Base-by-base conservation (phyloP, 2,329 filamentous ascomycete species). In the Lasiodiplodia citricola region DNA sequence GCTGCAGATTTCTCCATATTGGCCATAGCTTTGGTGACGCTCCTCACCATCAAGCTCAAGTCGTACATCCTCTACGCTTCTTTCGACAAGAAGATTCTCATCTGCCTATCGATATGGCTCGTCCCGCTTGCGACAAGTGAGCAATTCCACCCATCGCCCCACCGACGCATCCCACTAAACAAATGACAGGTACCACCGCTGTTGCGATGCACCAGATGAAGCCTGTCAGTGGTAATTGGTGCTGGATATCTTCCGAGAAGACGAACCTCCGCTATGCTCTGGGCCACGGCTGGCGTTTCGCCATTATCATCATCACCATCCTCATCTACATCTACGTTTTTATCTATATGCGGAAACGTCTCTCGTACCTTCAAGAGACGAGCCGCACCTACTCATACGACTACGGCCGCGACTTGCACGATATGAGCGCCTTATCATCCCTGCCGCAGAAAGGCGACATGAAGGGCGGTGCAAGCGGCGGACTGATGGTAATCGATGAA, bases 221-320 rank as follows among this genome's bases (percentile, higher is more conserved):
- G 4, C 80, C 80, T 38, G 82, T 83, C 1, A 82, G 80, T 3
- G 83, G 83, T 0, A 84, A 84, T 69, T 85, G 83, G 83, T 84
- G 83, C 73, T 85, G 83, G 83, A 84, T 85, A 69, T 74, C 77
- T 11, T 69, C 74, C 8, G 71, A 75, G 3, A 73, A 78, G 25
- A 72, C 75, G 21, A 78, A 78, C 8, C 74, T 83, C 23, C 80
- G 83, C 35, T 85, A 84, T 66, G 78, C 73, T 1, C 75, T 85
- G 58, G 81, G 80, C 0, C 83, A 85, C 68, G 82, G 79, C 54
- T 84, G 82, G 83, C 80, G 83, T 11, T 79, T 84, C 62, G 75
- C 77, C 18, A 81, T 84, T 50, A 82, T 84, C 63, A 70, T 81
- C 55, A 72, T 73, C 8, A 81, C 80, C 1, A 76, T 83, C n/a